A percentile compares a stretch with the other conserved stretches of the same genome.
Evolutionary conservation across 768 basidiomycete species (phyloP).

Genomic region (Tricholoma saponaceum): DNA sequence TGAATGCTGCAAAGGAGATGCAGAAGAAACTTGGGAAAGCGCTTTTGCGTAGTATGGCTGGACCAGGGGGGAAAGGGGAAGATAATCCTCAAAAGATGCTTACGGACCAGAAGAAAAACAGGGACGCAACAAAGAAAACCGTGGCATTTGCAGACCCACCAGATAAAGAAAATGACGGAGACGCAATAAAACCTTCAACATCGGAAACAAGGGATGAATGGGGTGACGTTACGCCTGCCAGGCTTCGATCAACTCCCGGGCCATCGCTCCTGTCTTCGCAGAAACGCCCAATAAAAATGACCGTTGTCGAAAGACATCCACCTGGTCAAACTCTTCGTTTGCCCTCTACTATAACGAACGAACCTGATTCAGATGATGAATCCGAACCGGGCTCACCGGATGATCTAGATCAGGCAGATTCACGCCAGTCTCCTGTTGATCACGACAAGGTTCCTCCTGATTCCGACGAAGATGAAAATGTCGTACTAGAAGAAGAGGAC

Average conservation of each 20-base stretch:
- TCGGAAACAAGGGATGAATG: conserved; percentile 28
- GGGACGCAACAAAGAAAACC: conserved; percentile 48
- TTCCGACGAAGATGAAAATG: conserved; percentile 30
- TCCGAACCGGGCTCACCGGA: conserved; percentile 35
- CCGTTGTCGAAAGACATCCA: conserved; percentile 64
- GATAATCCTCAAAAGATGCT: conserved; percentile 27
- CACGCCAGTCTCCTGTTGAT: neutral
- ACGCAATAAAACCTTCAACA: conserved; percentile 12
- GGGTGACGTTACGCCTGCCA: conserved; percentile 54
- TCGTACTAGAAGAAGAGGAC: conserved; percentile 40
- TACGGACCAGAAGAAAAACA: conserved; percentile 21
- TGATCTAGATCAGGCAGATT: conserved; percentile 17
- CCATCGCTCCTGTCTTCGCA: conserved; percentile 33
- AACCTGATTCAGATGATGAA: conserved; percentile 68
- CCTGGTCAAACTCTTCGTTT: conserved; percentile 18
- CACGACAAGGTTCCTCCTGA: neutral
- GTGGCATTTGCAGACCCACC: conserved; percentile 59
- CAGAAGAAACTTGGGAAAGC: conserved; percentile 81
- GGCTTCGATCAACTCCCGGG: conserved; percentile 36
- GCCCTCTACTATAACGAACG: conserved; percentile 13
- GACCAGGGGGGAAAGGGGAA: conserved; percentile 35
- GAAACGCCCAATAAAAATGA: conserved; percentile 57
- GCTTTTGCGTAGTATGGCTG: conserved; percentile 44
- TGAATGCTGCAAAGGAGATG: conserved; percentile 44
- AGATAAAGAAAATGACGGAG: conserved; percentile 17